These are phyloP conservation scores for Parafenestella ontariensis DNA, from an alignment of 2,329 filamentous ascomycete genomes.

Conservation along the genomic window DNA sequence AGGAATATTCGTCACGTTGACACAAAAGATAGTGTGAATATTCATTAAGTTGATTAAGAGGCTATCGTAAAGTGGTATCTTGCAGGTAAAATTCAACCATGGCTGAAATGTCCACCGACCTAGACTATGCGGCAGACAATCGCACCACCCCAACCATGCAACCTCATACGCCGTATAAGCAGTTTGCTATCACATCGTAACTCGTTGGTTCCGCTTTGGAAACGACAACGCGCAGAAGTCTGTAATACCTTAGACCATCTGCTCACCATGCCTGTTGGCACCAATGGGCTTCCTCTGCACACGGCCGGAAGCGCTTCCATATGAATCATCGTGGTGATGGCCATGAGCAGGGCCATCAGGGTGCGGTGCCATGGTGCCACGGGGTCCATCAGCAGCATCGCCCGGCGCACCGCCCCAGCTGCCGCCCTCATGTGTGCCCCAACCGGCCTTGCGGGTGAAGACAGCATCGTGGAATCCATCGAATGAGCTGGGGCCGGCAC, in stretches of 20 bases:
- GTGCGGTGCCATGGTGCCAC: constrained; percentile 42
- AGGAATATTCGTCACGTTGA: too few species aligned
- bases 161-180: background rate
- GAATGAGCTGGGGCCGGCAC: constrained; percentile 46
- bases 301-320: constrained; percentile 22
- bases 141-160: background rate
- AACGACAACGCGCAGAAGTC: background rate
- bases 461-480: constrained; percentile 61
- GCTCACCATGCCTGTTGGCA: constrained; percentile 28
- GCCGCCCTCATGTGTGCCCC: constrained; percentile 58
- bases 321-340: constrained; percentile 27
- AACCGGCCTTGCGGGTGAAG: constrained; percentile 67
- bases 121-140: too few species aligned
- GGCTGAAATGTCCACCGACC: background rate
- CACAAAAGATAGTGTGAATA: background rate
- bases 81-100: background rate
- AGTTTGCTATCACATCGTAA: too few species aligned
- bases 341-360: constrained; percentile 37
- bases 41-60: background rate
- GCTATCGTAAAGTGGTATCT: constrained; percentile 7
- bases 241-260: constrained; percentile 29
- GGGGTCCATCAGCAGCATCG: constrained; percentile 50
- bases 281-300: constrained; percentile 43
- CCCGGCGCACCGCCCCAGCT: constrained; percentile 53
- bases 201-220: background rate